phyloP scores from a whole-genome alignment of 2,329 filamentous ascomycete species.

The Orbilia ellipsospora region DNA sequence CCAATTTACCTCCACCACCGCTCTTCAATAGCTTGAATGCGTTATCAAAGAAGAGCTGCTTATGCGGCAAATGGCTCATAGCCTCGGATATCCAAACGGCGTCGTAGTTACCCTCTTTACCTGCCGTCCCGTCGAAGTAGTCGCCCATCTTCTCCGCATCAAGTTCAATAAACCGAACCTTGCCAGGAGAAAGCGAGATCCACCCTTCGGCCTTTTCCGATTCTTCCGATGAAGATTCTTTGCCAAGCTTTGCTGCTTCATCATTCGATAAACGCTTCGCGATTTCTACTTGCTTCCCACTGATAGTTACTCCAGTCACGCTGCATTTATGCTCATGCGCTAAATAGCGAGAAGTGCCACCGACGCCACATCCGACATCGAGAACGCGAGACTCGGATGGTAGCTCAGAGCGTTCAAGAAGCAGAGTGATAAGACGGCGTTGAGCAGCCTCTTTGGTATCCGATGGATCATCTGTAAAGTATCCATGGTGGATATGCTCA shows the following conservation, averaged over 20 bases:
- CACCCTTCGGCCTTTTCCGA: conserved; percentile 30
- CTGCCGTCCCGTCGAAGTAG: conserved; percentile 63
- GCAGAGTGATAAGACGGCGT: conserved; percentile 69
- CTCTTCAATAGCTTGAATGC: conserved; percentile 65
- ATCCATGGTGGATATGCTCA: conserved; percentile 73
- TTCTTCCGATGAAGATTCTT: not conserved
- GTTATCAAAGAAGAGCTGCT: conserved; percentile 70
- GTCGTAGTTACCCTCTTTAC: conserved; percentile 65
- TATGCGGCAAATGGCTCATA: conserved; percentile 71
- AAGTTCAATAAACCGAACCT: conserved; percentile 69
- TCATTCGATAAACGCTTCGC: conserved; percentile 67
- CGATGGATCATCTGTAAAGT: conserved; percentile 66
- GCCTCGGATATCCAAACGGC: conserved; percentile 73
- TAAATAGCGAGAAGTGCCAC: conserved; percentile 70
- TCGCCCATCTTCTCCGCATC: conserved; percentile 72
- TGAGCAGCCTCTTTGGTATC: conserved; percentile 72
- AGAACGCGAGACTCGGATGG: conserved; percentile 64
- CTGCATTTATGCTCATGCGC: conserved; percentile 67
- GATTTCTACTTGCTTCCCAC: conserved; percentile 70
- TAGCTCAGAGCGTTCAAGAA: conserved; percentile 66
- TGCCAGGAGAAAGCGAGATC: conserved; percentile 63
- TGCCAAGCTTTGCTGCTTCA: conserved; percentile 58
- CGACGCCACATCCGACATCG: conserved; percentile 72
- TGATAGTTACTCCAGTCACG: conserved; percentile 72
- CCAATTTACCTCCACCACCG: conserved; percentile 67